These are phyloP conservation scores for Verticillium albo-atrum DNA, from an alignment of 2,329 filamentous ascomycete genomes.

Conservation along the genomic window DNA sequence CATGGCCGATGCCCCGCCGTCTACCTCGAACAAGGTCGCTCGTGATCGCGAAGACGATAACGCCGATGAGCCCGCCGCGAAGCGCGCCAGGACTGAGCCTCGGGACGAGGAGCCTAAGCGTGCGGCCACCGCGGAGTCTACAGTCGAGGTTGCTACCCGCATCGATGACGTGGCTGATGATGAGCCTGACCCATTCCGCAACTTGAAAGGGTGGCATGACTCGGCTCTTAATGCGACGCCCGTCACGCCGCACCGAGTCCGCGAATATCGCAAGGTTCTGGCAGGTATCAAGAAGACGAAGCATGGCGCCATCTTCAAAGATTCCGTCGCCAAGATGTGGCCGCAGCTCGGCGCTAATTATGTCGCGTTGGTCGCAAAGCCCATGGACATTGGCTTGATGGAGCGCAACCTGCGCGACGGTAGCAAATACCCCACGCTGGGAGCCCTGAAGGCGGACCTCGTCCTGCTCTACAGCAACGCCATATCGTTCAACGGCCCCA, in stretches of 20 bases:
- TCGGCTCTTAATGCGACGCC: slow-evolving; percentile 31
- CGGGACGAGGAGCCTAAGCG: slow-evolving; percentile 38
- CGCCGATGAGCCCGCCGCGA: slow-evolving; percentile 63
- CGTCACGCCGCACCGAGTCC: slow-evolving; percentile 42
- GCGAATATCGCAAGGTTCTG: slow-evolving; percentile 60
- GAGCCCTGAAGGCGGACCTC: slow-evolving; percentile 70
- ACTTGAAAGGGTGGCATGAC: slow-evolving; percentile 28
- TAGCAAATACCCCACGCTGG: slow-evolving; percentile 60
- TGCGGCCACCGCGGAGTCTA: slow-evolving; percentile 36
- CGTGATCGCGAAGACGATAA: slow-evolving; percentile 75
- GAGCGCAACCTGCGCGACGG: slow-evolving; percentile 73
- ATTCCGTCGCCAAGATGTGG: slow-evolving; percentile 72
- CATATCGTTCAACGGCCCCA: slow-evolving; percentile 73
- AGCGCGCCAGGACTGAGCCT: slow-evolving; percentile 72
- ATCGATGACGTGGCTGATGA: slow-evolving; percentile 18
- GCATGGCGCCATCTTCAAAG: slow-evolving; percentile 68
- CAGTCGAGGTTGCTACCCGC: slow-evolving; percentile 1
- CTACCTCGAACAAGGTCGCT: slow-evolving; percentile 54
- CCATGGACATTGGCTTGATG: slow-evolving; percentile 81
- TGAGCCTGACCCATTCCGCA: slow-evolving; percentile 14
- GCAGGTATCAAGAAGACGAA: slow-evolving; percentile 83
- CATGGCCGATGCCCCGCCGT: slow-evolving; percentile 49
- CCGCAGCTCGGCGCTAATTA: slow-evolving; percentile 73
- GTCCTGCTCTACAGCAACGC: slow-evolving; percentile 76
- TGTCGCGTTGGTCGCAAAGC: slow-evolving; percentile 62